These are phyloP conservation scores for Cordyceps javanica DNA, from an alignment of 2,329 filamentous ascomycete genomes.

Conservation along the genomic window DNA sequence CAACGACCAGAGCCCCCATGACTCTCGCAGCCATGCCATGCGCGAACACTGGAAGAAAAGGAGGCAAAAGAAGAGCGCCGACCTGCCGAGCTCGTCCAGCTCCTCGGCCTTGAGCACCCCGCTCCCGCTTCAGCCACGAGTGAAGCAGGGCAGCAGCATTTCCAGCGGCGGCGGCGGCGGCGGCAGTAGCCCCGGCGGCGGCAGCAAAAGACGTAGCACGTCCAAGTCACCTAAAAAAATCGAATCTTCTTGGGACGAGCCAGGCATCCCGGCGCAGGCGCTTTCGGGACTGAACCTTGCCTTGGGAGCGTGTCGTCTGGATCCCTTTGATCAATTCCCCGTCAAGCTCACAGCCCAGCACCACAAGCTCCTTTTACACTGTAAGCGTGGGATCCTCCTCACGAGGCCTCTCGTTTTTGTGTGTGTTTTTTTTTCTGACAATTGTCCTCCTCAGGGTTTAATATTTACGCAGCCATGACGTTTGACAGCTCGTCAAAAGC, in stretches of 20 bases:
- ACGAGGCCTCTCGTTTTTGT: no score
- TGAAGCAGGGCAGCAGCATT: no score
- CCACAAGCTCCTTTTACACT: constrained; percentile 31
- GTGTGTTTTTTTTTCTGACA: not conserved
- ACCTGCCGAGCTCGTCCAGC: not conserved
- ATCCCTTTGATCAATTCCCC: constrained; percentile 31
- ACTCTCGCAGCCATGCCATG: constrained; percentile 29
- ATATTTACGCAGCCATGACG: constrained; percentile 26
- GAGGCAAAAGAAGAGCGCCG: constrained; percentile 14
- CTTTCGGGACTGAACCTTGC: constrained; percentile 25
- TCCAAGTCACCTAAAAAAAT: not conserved
- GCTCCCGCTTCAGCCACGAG: not conserved
- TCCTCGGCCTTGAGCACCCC: not conserved
- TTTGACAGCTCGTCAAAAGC: constrained; percentile 22
- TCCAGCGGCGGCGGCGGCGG: not conserved
- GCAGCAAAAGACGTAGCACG: not conserved
- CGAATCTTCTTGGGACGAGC: no score
- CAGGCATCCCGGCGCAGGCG: constrained; percentile 16
- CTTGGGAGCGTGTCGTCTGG: constrained; percentile 21
- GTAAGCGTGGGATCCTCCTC: constrained; percentile 17
- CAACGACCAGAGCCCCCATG: not conserved
- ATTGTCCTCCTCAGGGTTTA: constrained; percentile 23
- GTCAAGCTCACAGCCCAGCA: constrained; percentile 27
- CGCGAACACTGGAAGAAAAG: constrained; percentile 17
- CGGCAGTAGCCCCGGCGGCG: not conserved